phyloP scores from a whole-genome alignment of 2,329 filamentous ascomycete species.

The Chaetomiaceae sp. region DNA sequence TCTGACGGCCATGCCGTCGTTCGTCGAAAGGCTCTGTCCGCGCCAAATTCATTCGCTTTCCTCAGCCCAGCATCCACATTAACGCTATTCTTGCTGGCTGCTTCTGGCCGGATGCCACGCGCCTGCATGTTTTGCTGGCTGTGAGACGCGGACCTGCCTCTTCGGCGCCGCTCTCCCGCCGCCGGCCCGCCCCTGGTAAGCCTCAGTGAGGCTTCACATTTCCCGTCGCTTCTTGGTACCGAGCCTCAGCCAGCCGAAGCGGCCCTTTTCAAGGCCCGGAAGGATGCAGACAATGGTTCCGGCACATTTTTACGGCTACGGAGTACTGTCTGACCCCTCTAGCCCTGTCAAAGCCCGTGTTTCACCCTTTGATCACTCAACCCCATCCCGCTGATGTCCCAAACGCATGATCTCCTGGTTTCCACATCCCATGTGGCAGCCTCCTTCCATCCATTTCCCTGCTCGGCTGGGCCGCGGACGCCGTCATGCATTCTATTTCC shows the following conservation, averaged over 20 bases:
- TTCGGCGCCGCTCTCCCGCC: background rate
- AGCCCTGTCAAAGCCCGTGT: conserved; percentile 9
- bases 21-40: too few relatives aligned
- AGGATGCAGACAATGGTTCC: background rate
- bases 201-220: background rate
- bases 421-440: conserved; percentile 1
- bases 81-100: too few relatives aligned
- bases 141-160: background rate
- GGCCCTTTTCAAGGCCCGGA: background rate
- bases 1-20: background rate
- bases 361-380: conserved; percentile 19
- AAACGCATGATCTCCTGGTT: conserved; percentile 21
- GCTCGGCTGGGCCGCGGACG: background rate
- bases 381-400: conserved; percentile 1
- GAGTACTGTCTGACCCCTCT: background rate
- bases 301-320: too few relatives aligned
- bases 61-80: too few relatives aligned
- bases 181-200: background rate
- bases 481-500: too few relatives aligned
- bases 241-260: background rate
- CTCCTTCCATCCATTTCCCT: background rate
- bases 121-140: background rate
- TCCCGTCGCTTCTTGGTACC: background rate
- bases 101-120: background rate
- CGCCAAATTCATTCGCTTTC: too few relatives aligned